Evolutionary conservation across 2,329 filamentous ascomycete species (phyloP).

Genomic region (Trichocomaceae sp.): DNA sequence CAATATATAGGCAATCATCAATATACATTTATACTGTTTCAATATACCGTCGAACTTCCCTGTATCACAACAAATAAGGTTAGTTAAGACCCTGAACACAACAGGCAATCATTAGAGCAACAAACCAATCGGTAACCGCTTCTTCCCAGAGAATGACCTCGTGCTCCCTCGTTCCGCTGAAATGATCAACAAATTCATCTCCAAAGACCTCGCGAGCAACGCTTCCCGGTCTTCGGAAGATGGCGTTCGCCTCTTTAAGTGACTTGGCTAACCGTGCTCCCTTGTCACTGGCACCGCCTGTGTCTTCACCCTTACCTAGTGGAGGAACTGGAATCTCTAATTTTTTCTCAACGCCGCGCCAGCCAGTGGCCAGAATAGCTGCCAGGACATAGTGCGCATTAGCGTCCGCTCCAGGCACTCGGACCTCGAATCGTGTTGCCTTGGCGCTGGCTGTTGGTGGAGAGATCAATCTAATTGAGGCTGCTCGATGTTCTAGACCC

Average conservation of each 20-base stretch:
- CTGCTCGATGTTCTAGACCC: constrained; percentile 91
- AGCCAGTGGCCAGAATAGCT: constrained; percentile 79
- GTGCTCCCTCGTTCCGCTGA: constrained; percentile 83
- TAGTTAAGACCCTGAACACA: background rate
- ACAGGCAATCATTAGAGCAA: constrained; percentile 26
- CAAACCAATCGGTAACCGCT: constrained; percentile 92
- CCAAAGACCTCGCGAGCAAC: constrained; percentile 91
- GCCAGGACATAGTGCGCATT: constrained; percentile 84
- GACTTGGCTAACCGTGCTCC: constrained; percentile 76
- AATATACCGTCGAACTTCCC: constrained; percentile 72
- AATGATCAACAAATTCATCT: constrained; percentile 93
- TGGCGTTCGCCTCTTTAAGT: constrained; percentile 73
- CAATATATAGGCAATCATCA: background rate
- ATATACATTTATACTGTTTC: constrained; percentile 56
- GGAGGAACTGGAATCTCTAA: constrained; percentile 75
- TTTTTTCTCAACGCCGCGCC: constrained; percentile 88
- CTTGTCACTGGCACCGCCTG: constrained; percentile 63
- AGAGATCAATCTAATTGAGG: constrained; percentile 81
- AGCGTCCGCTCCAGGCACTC: constrained; percentile 87
- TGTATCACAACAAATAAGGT: constrained; percentile 25
- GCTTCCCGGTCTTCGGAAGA: constrained; percentile 70
- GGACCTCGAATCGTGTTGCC: constrained; percentile 85
- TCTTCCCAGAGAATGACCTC: constrained; percentile 90
- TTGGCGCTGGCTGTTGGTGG: constrained; percentile 79
- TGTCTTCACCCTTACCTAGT: constrained; percentile 74